Evolutionary conservation across 345 rosid genomes (phyloP), one percentile per base, ranked within the genome.

Genomic region (Rhodomyrtus tomentosa): DNA sequence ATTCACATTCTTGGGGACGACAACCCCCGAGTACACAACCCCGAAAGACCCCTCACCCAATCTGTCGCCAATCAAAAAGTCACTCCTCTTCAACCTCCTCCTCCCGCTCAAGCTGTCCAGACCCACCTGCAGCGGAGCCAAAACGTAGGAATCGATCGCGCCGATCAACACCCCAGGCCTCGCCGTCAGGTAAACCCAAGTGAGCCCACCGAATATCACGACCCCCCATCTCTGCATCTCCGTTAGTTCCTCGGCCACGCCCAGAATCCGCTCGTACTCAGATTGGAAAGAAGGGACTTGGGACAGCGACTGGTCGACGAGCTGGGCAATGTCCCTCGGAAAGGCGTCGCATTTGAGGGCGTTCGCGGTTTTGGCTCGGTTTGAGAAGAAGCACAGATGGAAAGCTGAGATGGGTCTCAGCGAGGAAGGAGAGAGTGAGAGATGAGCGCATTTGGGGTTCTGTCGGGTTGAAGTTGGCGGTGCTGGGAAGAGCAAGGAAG

Each of bases 1-100:
- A 52, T 50, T 85, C 45, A 84, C 90, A 83, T 89, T 91, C 87
- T 92, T 93, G 20, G 98, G 98, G 87, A 93, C 91, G 82, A 95
- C 84, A 29, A 88, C 92, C 13, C 99, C 99, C 36, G 93, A 90
- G 84, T 97, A 95, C 45, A 97, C 99, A 80, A 95, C 87, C 50
- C 99, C 98, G 84, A 95, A 97, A 49, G 98, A 94, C 85, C 98
- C 99, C 92, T 95, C 99, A 16, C 99, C 99, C 36, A 97, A 76
- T 87, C 94, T 95, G 81, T 94, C 91, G 22, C 92, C 92, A 52
- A 97, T 83, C 87, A 93, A 48, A 90, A 96, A 95, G 86, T 95
- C 96, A 40, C 90, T 87, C 82, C 90, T 92, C 90, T 91, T 94
- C 87, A 94, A 88, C 88, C 88, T 93, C 91, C 97, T 91, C 76